Evolutionary conservation across 2,329 filamentous ascomycete genomes (phyloP), one percentile per base, ranked within the genome.

Genomic region (Blastomyces silverae): DNA sequence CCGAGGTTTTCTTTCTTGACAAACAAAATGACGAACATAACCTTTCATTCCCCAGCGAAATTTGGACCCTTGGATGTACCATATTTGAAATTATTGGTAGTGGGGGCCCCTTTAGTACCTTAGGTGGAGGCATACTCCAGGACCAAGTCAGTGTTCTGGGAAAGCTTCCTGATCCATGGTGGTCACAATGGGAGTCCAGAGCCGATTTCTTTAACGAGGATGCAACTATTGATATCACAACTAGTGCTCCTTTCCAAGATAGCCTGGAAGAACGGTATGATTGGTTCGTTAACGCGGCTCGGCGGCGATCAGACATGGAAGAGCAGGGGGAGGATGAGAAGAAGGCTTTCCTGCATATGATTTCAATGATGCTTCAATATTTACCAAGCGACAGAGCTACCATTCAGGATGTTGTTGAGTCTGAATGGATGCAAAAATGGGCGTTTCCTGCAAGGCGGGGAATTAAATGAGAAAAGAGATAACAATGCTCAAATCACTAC

Each of bases 341-440:
- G 60, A 66, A 46, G 53, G 65, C 65, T 61, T 66, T 67, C 46
- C 65, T 66, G 25, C 59, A 65, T 59, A 67, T 66, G 66, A 65
- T 65, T 64, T 6, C 6, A 20, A 48, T 48, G 46, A 48, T 48
- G 46, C 46, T 48, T 48, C 46, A 4, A 48, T 67, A 67, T 62
- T 37, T 57, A 58, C 64, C 66, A 37, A 56, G 61, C 2, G 42
- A 66, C n/a, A 65, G 66, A 64, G 53, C 64, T 58, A 67, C 63
- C 25, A 67, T 67, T 59, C 60, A 64, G 48, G 64, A 67, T 53
- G 60, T 66, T 52, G 60, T 66, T 66, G 63, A 65, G 42, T 67
- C 64, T 34, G 64, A 67, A 56, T 67, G 66, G 66, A 67, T 67
- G 64, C 66, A 66, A 57, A 66, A 64, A 66, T 67, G 64, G 66